Conservation (phyloP, 1,139 yeast genomes). For the Eremothecium sinecaudum region DNA sequence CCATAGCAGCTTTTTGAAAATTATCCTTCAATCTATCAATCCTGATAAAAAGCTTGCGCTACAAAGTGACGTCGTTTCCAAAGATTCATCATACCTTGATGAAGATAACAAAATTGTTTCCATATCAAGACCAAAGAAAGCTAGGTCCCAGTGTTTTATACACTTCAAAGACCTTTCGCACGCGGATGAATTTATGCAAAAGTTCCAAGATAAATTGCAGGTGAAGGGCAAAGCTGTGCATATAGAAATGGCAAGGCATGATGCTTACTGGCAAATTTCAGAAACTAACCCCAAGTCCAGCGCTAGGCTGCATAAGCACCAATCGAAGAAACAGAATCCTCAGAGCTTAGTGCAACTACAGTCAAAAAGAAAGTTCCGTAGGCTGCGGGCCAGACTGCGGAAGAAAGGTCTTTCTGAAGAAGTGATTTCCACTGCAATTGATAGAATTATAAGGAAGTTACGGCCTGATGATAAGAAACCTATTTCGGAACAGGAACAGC, state of each 20-base stretch:
- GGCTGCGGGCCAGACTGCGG: slow-evolving; percentile 19
- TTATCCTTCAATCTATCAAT: too few species aligned
- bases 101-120: slow-evolving; percentile 14
- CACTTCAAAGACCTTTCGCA: slow-evolving; percentile 41
- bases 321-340: not conserved
- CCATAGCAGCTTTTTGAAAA: too few species aligned
- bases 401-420: slow-evolving; percentile 15
- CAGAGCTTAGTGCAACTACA: slow-evolving; percentile 3
- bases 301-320: not conserved
- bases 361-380: slow-evolving; percentile 17
- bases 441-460: slow-evolving; percentile 2
- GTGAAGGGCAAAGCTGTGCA: slow-evolving; percentile 50
- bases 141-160: slow-evolving; percentile 84
- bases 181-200: slow-evolving; percentile 44
- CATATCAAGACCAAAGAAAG: slow-evolving; percentile 27
- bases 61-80: too few species aligned
- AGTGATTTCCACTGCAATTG: slow-evolving; percentile 10
- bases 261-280: slow-evolving; percentile 19
- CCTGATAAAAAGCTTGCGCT: too few species aligned
- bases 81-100: too few species aligned
- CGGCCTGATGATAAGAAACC: not conserved
- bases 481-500: not conserved
- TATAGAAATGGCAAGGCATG: slow-evolving; percentile 35
- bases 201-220: slow-evolving; percentile 34
- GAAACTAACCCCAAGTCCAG: not conserved